phyloP scores from a whole-genome alignment of 805 yeast genomes.

The Lachancea quebecensis region DNA sequence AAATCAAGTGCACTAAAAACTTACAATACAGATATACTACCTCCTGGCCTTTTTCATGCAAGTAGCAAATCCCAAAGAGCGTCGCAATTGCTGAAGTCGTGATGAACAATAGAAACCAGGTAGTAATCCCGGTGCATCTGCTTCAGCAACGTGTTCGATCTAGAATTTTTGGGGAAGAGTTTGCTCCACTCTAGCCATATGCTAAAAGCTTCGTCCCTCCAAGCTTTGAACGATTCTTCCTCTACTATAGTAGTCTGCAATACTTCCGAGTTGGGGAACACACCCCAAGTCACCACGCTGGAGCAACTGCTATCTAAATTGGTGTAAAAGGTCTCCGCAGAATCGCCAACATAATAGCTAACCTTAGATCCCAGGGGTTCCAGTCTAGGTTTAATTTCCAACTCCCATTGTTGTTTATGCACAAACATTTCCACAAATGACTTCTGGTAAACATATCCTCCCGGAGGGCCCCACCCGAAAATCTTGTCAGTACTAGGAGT shows the following conservation, averaged over 20 bases:
- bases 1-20: background rate
- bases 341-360: constrained; percentile 71
- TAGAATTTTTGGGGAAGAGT: constrained; percentile 49
- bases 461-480: constrained; percentile 95
- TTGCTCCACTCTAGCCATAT: constrained; percentile 92
- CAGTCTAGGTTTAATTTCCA: constrained; percentile 45
- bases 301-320: constrained; percentile 51
- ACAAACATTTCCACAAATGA: constrained; percentile 87
- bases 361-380: constrained; percentile 39
- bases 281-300: constrained; percentile 97
- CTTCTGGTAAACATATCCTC: constrained; percentile 87
- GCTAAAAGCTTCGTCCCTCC: constrained; percentile 92
- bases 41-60: constrained; percentile 3
- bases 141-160: constrained; percentile 57
- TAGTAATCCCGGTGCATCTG: constrained; percentile 55
- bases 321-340: constrained; percentile 49
- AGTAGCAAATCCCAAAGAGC: constrained; percentile 69
- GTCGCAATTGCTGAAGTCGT: constrained; percentile 65
- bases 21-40: background rate
- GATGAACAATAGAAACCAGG: constrained; percentile 81
- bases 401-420: constrained; percentile 64
- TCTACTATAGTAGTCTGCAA: constrained; percentile 90
- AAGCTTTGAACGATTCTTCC: constrained; percentile 85
- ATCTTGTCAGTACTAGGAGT: constrained; percentile 72
- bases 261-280: constrained; percentile 82